Evolutionary conservation across 331 rosid genomes (phyloP), one percentile per base, ranked within the genome.

Genomic region (Malus hybrid): DNA sequence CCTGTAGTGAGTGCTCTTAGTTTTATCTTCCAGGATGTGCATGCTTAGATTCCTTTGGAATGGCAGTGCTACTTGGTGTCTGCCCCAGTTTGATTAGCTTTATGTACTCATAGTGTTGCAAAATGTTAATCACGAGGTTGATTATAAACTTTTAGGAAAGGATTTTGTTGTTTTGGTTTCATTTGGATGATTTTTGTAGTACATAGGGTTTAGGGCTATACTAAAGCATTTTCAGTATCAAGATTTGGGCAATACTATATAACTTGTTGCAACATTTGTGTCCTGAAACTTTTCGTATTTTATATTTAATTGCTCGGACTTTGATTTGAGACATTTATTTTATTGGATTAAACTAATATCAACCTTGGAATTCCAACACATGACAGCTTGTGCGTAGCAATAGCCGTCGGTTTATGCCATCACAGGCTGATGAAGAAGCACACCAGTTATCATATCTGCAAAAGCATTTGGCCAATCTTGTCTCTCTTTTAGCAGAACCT

Each of bases 341-440:
- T 65, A 10, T 29, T 57, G 36, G 18, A 29, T 48, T 36, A 44
- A 29, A 62, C 77, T 68, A 16, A 39, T 52, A 53, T 76, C 74
- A 48, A 75, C 30, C 71, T 24, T 71, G 78, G 32, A 73, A 32
- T 70, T 84, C 68, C 34, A 48, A 68, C 84, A 75, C 66, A 75
- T 78, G 83, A 79, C 91, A 95, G 99, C 99, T 95, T 82, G 99
- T 90, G 76, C 96, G 98, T 46, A 95, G 99, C 98, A 95, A 95
- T 75, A 95, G 93, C 81, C 88, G 97, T 72, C 84, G 97, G 86
- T 84, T 83, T 79, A 81, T 84, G 86, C 99, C 99, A 66, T 95
- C 98, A 8, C 99, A 90, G 85, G 74, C 83, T 72, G 99, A 95
- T 74, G 98, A 95, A 84, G 99, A 92, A 89, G 89, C 96, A 19